These are phyloP conservation scores for Curvularia eragrostidis DNA, from an alignment of 2,329 filamentous ascomycete genomes.

Conservation along the genomic window DNA sequence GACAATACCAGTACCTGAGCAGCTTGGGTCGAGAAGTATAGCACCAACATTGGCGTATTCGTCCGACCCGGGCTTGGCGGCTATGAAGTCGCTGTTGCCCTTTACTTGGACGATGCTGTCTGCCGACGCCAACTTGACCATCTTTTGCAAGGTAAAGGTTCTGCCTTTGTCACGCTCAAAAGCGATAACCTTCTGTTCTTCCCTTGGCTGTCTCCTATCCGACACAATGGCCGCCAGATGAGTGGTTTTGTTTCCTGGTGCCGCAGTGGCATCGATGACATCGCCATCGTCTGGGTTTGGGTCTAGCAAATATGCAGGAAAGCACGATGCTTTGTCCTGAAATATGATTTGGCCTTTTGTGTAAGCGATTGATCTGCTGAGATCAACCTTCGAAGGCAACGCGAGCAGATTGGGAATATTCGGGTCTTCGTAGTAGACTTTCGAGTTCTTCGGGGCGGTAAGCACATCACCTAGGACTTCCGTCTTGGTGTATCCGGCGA, in stretches of 20 bases:
- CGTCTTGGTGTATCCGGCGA: conserved; percentile 67
- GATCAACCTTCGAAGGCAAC: conserved; percentile 72
- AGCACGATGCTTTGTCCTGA: conserved; percentile 97
- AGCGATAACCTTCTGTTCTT: conserved; percentile 67
- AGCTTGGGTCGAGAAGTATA: conserved; percentile 89
- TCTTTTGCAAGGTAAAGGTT: conserved; percentile 78
- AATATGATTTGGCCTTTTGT: conserved; percentile 79
- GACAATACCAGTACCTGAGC: conserved; percentile 93
- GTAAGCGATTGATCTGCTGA: conserved; percentile 78
- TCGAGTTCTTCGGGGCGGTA: conserved; percentile 49
- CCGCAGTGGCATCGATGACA: conserved; percentile 90
- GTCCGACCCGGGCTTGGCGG: conserved; percentile 68
- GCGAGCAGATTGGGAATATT: conserved; percentile 86
- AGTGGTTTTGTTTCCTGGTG: conserved; percentile 97
- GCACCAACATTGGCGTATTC: conserved; percentile 75
- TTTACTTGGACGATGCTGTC: conserved; percentile 70
- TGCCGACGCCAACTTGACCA: conserved; percentile 80
- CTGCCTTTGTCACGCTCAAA: conserved; percentile 79
- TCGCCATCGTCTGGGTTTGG: conserved; percentile 71
- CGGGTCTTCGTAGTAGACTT: conserved; percentile 73
- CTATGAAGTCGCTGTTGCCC: conserved; percentile 80
- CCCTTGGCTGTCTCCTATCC: conserved; percentile 44
- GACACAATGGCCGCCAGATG: conserved; percentile 80
- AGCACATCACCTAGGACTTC: conserved; percentile 65
- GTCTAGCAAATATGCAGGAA: conserved; percentile 87